phyloP scores from a whole-genome alignment of 345 rosid species.

The Lumnitzera littorea region DNA sequence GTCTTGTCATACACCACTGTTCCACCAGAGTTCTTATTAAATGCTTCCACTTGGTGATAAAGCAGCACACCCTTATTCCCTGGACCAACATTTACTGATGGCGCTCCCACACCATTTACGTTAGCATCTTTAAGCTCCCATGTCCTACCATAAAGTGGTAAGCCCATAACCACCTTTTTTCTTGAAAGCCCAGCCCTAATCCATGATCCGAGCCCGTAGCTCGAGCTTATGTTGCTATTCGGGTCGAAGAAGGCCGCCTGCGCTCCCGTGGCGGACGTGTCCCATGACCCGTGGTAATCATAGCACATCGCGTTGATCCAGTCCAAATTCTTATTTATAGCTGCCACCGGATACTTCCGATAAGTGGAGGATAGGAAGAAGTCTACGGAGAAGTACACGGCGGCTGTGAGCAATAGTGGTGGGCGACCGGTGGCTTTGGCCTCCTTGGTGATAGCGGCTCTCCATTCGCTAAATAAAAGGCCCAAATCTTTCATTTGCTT shows the following conservation, averaged over 20 bases:
- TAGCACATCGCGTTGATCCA: slow-evolving; percentile 20
- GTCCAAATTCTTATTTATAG: slow-evolving; percentile 16
- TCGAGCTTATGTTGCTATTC: slow-evolving; percentile 14
- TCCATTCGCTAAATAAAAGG: slow-evolving; percentile 21
- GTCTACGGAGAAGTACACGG: slow-evolving; percentile 20
- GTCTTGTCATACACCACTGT: slow-evolving; percentile 10
- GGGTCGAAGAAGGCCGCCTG: slow-evolving; percentile 22
- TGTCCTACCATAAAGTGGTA: slow-evolving; percentile 24
- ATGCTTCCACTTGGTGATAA: slow-evolving; percentile 11
- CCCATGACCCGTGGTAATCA: slow-evolving; percentile 28
- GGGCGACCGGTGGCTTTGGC: slow-evolving; percentile 12
- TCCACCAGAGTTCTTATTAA: slow-evolving; percentile 12
- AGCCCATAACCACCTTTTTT: slow-evolving; percentile 20
- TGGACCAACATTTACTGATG: slow-evolving; percentile 21
- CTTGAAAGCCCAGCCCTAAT: slow-evolving; percentile 10
- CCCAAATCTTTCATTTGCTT: slow-evolving; percentile 20
- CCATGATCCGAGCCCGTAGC: slow-evolving; percentile 22
- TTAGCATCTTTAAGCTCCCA: slow-evolving; percentile 22
- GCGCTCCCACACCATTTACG: slow-evolving; percentile 12
- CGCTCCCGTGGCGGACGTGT: slow-evolving; percentile 20
- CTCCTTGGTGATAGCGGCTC: slow-evolving; percentile 6
- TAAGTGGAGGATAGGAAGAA: slow-evolving; percentile 7
- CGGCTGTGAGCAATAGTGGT: slow-evolving; percentile 21
- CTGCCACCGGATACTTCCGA: slow-evolving; percentile 10
- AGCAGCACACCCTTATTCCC: slow-evolving; percentile 4